Base-by-base conservation (phyloP, 306 rosid genomes). In the Vigna hirtella region DNA sequence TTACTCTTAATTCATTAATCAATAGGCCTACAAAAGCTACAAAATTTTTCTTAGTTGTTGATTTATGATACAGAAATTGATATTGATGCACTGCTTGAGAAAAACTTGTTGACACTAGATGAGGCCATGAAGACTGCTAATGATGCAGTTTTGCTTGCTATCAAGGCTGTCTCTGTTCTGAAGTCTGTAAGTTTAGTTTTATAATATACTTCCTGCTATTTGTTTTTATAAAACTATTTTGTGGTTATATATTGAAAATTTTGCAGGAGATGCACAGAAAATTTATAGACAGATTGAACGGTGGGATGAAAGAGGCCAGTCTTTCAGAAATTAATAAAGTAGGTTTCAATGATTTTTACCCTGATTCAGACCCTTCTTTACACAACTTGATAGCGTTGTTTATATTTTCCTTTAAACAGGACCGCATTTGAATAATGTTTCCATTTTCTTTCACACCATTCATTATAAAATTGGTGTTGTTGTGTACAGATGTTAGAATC, bases 51-150 rank as follows among this genome's bases (percentile, higher is more conserved):
- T 51, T 24, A 36, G 17, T 51, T 70, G 51, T 65, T 79, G 80
- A 67, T 71, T 49, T 84, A 34, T 66, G 68, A 42, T 73, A 79
- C 90, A 95, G 98, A 91, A 82, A 83, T 95, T 77, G 97, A 92
- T 85, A 79, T 90, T 12, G 90, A 95, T 78, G 84, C 86, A 79
- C 89, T 92, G 83, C 94, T 95, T 12, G 80, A 88, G 84, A 95
- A 89, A 83, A 98, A 95, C 87, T 79, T 95, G 86, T 88, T 92
- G 77, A 95, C 98, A 79, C 89, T 95, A 65, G 98, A 95, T 62
- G 98, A 95, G 86, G 98, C 98, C 78, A 83, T 95, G 84, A 95
- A 85, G 86, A 91, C 91, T 77, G 91, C 98, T 56, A 95, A 95
- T 85, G 89, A 86, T 87, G 98, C 96, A 72, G 98, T 92, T 75